Percentiles rank a stretch among this genome's conserved stretches.
Evolutionary conservation across 2,329 filamentous ascomycete species (phyloP).

Genomic region (Mariannaea elegans): DNA sequence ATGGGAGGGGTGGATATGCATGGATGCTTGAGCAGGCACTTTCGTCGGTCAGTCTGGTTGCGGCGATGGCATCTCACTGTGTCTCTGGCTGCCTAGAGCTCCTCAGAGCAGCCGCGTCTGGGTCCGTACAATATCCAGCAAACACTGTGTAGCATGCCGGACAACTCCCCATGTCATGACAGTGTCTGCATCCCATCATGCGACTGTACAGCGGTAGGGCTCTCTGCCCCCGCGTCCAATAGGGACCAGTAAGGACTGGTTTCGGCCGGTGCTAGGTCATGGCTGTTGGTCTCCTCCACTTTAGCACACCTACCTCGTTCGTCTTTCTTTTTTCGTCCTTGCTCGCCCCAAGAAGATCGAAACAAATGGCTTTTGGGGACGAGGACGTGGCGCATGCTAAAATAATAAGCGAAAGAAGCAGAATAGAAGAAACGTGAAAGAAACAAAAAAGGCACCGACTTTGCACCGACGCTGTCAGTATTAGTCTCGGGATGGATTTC

Average conservation of each 20-base stretch:
- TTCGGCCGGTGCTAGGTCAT: slow-evolving; percentile 25
- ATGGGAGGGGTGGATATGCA: slow-evolving; percentile 22
- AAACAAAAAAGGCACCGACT: neutral
- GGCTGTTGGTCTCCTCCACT: slow-evolving; percentile 33
- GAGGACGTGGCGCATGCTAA: neutral
- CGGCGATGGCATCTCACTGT: neutral
- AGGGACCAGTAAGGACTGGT: neutral
- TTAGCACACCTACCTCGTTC: slow-evolving; percentile 16
- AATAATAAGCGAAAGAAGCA: neutral
- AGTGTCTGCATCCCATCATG: slow-evolving; percentile 14
- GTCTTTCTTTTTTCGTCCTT: slow-evolving; percentile 13
- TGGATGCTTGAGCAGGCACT: slow-evolving; percentile 15
- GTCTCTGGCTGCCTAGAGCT: slow-evolving; percentile 1
- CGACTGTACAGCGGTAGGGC: slow-evolving; percentile 19
- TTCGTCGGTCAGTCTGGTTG: slow-evolving; percentile 17
- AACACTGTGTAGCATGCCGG: neutral
- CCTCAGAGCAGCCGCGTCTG: neutral
- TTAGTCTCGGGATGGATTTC: neutral
- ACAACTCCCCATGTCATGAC: slow-evolving; percentile 20
- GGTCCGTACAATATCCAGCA: slow-evolving; percentile 1
- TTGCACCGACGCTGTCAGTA: neutral
- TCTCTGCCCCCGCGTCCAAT: neutral
- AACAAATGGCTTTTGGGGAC: slow-evolving; percentile 10
- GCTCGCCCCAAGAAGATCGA: neutral
- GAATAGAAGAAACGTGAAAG: neutral